Conservation (phyloP, 106 monocot genomes). For the Ottelia alismoides region DNA sequence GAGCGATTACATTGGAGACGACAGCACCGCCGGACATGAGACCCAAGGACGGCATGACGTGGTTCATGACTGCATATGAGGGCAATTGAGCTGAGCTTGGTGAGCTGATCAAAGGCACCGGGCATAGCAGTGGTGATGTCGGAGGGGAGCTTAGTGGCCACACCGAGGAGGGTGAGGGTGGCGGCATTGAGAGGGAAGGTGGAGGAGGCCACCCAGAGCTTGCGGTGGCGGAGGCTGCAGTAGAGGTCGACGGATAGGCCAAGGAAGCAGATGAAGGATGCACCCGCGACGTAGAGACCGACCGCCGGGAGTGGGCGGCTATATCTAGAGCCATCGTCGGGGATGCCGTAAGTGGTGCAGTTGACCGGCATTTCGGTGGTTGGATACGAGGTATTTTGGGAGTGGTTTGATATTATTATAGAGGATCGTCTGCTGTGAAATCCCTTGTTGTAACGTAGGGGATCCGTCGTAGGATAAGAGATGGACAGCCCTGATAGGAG, state of each 20-base stretch:
- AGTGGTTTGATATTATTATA: too few relatives aligned
- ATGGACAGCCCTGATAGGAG: too few relatives aligned
- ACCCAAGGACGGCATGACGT: slow-evolving; percentile 22
- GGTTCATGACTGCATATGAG: slow-evolving; percentile 18
- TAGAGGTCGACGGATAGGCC: background rate
- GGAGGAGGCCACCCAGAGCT: slow-evolving; percentile 8
- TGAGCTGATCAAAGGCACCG: slow-evolving; percentile 11
- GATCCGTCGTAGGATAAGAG: too few relatives aligned
- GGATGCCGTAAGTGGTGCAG: slow-evolving; percentile 1
- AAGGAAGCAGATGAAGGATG: slow-evolving; percentile 4
- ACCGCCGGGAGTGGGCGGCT: slow-evolving; percentile 9
- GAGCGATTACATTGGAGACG: slow-evolving; percentile 11
- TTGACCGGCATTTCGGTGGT: background rate
- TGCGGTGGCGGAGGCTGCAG: slow-evolving; percentile 1
- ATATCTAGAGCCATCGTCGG: background rate
- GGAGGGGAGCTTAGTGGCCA: slow-evolving; percentile 7
- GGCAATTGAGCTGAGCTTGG: slow-evolving; percentile 19
- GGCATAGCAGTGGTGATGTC: slow-evolving; percentile 18
- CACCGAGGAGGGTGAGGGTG: slow-evolving; percentile 8
- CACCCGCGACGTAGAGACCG: slow-evolving; percentile 17
- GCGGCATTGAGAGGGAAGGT: slow-evolving; percentile 16
- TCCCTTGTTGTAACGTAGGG: too few relatives aligned
- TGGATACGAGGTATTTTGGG: background rate
- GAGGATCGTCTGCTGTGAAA: too few relatives aligned
- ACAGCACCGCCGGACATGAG: background rate